A percentile compares a stretch with the other conserved stretches of the same genome.
Evolutionary conservation across 1,139 yeast species (phyloP).

Genomic region (Saccharomyces hybrid): DNA sequence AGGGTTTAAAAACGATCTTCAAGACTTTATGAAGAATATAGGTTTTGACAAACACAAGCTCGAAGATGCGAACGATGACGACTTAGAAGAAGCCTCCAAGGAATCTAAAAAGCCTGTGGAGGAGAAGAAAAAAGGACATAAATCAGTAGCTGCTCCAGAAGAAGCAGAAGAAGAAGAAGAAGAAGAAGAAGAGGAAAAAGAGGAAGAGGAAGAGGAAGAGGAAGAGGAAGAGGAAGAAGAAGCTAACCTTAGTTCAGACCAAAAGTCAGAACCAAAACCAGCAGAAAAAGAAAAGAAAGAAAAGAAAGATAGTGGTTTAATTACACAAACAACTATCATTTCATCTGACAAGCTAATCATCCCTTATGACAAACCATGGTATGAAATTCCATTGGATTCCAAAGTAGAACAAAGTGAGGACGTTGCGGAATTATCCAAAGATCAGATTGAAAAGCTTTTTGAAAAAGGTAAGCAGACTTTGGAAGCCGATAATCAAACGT

Average conservation of each 20-base stretch:
- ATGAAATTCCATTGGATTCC: conserved; percentile 43
- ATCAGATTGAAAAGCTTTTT: conserved; percentile 48
- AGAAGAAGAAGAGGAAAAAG: conserved; percentile 10
- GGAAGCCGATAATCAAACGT: conserved; percentile 64
- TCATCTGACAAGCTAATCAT: conserved; percentile 50
- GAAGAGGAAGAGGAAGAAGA: too few species aligned
- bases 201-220: too few species aligned
- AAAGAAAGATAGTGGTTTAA: conserved; percentile 35
- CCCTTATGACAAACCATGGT: conserved; percentile 73
- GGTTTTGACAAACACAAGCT: conserved; percentile 43
- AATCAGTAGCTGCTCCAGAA: conserved; percentile 7
- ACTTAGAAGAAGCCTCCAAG: conserved; percentile 21
- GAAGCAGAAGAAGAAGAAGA: conserved; percentile 7
- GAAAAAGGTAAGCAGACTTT: conserved; percentile 62
- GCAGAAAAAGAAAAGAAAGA: conserved; percentile 23
- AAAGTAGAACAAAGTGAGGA: conserved; percentile 30
- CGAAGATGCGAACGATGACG: conserved; percentile 23
- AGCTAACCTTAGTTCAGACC: conserved; percentile 2
- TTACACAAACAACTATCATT: conserved; percentile 49
- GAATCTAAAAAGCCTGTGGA: conserved; percentile 21
- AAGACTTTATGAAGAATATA: conserved; percentile 57
- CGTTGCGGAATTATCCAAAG: conserved; percentile 41
- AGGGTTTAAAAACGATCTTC: conserved; percentile 50
- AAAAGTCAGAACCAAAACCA: conserved; percentile 13
- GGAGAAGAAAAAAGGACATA: too few species aligned